Evolutionary conservation across 495 filamentous ascomycete species (phyloP).

Genomic region (Penicillium malachiteum): DNA sequence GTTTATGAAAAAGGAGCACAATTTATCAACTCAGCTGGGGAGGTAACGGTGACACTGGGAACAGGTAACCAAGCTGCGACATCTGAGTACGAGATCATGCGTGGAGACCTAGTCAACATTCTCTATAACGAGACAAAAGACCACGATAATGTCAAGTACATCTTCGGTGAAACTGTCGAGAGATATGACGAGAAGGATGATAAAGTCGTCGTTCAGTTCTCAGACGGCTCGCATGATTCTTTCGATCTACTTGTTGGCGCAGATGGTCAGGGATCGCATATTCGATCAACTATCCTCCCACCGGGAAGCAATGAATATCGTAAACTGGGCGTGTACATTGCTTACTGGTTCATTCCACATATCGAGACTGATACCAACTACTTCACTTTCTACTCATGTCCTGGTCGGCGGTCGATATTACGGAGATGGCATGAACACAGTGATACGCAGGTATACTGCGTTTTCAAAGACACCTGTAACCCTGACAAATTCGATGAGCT

Average conservation of each 20-base stretch:
- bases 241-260: constrained; percentile 53
- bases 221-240: constrained; percentile 25
- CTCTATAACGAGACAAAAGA: constrained; percentile 32
- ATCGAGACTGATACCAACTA: constrained; percentile 19
- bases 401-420: neutral
- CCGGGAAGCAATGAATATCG: constrained; percentile 18
- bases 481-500: constrained; percentile 23
- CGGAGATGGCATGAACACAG: neutral
- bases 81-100: constrained; percentile 50
- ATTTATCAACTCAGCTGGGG: constrained; percentile 30
- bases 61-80: constrained; percentile 32
- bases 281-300: constrained; percentile 36
- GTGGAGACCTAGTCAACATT: constrained; percentile 39
- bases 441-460: constrained; percentile 32
- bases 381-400: neutral
- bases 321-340: constrained; percentile 26
- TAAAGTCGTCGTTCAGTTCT: constrained; percentile 35
- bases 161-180: constrained; percentile 29
- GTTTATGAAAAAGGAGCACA: constrained; percentile 34
- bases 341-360: constrained; percentile 24
- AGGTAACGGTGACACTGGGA: constrained; percentile 24
- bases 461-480: constrained; percentile 23
- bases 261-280: constrained; percentile 48
- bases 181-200: constrained; percentile 13
- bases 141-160: constrained; percentile 15